These are phyloP conservation scores for Auricularia sp. DNA, from an alignment of 768 basidiomycete species.

Conservation along the genomic window DNA sequence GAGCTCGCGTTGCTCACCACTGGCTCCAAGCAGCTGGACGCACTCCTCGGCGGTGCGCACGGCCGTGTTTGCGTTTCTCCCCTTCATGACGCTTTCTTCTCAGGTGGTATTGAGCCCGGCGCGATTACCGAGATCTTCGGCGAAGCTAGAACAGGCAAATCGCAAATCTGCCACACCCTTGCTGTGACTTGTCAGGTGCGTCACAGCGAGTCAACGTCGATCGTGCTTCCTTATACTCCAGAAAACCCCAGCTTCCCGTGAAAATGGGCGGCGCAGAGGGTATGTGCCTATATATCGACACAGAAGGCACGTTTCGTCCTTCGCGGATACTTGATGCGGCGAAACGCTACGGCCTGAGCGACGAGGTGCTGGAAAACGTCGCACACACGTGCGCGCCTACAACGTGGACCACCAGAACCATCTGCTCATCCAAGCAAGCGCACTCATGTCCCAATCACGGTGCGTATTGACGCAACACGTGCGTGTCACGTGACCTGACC, in stretches of 20 bases:
- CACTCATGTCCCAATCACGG: constrained; percentile 99
- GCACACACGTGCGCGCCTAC: constrained; percentile 96
- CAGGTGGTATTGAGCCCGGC: constrained; percentile 95
- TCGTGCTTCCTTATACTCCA: not conserved
- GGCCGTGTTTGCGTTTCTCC: not conserved
- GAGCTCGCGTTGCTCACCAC: constrained; percentile 96
- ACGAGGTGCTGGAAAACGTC: constrained; percentile 96
- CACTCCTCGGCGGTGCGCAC: constrained; percentile 73
- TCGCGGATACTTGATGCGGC: constrained; percentile 89
- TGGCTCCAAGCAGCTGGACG: constrained; percentile 91
- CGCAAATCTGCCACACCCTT: constrained; percentile 94
- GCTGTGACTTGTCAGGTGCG: constrained; percentile 87
- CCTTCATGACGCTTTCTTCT: not conserved
- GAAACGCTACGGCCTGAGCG: constrained; percentile 91
- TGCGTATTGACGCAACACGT: constrained; percentile 18
- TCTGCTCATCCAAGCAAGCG: constrained; percentile 82
- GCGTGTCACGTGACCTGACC: not conserved
- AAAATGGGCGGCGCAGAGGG: constrained; percentile 99
- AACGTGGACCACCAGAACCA: constrained; percentile 96
- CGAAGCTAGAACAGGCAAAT: constrained; percentile 97
- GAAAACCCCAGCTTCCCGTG: constrained; percentile 54
- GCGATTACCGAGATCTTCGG: constrained; percentile 97
- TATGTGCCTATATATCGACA: constrained; percentile 97
- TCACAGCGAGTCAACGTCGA: not conserved
- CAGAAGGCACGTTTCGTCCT: constrained; percentile 97